A percentile compares a stretch with the other conserved stretches of the same genome.
Evolutionary conservation across 257 asterid genomes (phyloP).

Genomic region (Nicotiana obtusifolia): DNA sequence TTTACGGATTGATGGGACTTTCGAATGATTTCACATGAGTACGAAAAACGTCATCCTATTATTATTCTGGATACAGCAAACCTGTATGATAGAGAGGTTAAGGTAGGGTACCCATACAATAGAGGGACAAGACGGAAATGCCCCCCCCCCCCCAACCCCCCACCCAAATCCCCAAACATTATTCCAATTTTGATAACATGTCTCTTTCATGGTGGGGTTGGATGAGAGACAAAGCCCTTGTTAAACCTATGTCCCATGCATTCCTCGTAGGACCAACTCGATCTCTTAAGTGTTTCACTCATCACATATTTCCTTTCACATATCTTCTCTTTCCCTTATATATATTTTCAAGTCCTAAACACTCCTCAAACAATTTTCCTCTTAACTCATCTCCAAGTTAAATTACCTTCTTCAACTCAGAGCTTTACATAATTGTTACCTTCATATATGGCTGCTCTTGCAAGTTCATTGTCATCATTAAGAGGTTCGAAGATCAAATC

Average conservation of each 20-base stretch:
- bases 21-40: not conserved
- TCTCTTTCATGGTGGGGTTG: conserved; percentile 47
- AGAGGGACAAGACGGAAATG: conserved; percentile 24
- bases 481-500: conserved; percentile 49
- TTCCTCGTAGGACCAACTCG: not conserved
- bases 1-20: not conserved
- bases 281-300: not conserved
- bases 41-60: not conserved
- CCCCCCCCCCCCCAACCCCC: conserved; percentile 29
- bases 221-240: conserved; percentile 40
- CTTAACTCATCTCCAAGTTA: conserved; percentile 7
- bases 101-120: conserved; percentile 1
- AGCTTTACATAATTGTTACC: not conserved
- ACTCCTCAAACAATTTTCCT: conserved; percentile 10
- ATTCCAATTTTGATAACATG: conserved; percentile 31
- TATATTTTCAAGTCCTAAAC: conserved; percentile 4
- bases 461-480: conserved; percentile 11
- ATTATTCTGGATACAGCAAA: not conserved
- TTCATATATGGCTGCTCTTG: conserved; percentile 31
- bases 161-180: not conserved
- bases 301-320: conserved; percentile 40
- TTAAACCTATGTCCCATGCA: conserved; percentile 16
- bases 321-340: conserved; percentile 10
- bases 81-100: not conserved
- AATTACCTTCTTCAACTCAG: not conserved